Evolutionary conservation across 1,284 basidiomycete species (phyloP), one percentile per base, ranked within the genome.

Genomic region (Marasmius oreades): DNA sequence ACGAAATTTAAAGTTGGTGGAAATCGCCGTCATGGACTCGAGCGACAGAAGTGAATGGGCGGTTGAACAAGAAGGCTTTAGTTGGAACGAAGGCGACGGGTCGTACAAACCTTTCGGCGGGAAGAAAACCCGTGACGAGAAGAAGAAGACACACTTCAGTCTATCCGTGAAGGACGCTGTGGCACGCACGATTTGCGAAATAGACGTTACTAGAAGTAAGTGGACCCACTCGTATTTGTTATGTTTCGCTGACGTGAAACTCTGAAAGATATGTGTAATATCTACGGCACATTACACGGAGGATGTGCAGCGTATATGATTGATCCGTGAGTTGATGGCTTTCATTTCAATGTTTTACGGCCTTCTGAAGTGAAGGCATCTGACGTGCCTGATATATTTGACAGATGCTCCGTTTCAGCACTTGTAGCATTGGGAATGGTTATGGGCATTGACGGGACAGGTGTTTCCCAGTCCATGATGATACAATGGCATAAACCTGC

Each of bases 391-490:
- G 5, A 5, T 31, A 22, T 23, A 28, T 7, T 10, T 28, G 52
- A 7, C 57, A 81, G 78, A 12, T 79, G 78, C 59, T 74, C 78
- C 1, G 72, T 74, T 11, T 73, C 76, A 4, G 69, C 77, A 0
- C 70, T 79, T 14, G 66, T 78, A n/a, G 68, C 69, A 7, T 70
- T 79, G 12, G 76, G 75, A 0, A 62, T 67, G 14, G 68, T 66
- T 20, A 63, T 64, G 10, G 74, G 72, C 1, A 61, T 68, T n/a
- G 74, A 77, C 48, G 74, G 69, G 2, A 70, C 72, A n/a, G 77
- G 78, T 0, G 69, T 81, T n/a, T 80, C 79, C 1, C 76, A 78
- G 60, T 71, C 77, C 0, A 77, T 81, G 74, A 73, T 74, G 56
- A 63, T 79, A 22, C 72, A 75, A 36, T 80, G 75, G 72, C 77